phyloP scores from a whole-genome alignment of 257 asterid species.

The Lavandula angustifolia region DNA sequence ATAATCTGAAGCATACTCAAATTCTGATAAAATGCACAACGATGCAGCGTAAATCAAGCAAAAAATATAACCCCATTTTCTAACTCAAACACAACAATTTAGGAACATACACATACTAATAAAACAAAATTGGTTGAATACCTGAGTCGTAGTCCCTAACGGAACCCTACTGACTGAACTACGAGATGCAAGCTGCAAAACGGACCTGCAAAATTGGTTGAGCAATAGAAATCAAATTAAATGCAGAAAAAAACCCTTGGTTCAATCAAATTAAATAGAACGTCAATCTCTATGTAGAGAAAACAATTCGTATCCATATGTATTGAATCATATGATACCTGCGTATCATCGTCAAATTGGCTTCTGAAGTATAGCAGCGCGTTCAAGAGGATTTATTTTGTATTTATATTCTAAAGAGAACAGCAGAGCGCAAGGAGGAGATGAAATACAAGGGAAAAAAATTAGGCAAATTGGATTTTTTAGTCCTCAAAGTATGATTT shows the following conservation, averaged over 20 bases:
- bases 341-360: slow-evolving; percentile 44
- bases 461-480: too few relatives aligned
- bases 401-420: slow-evolving; percentile 14
- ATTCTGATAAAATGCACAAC: slow-evolving; percentile 14
- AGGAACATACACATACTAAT: not conserved
- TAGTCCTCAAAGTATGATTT: too few relatives aligned
- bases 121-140: slow-evolving; percentile 16
- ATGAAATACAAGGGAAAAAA: slow-evolving; percentile 2
- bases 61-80: not conserved
- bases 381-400: slow-evolving; percentile 25
- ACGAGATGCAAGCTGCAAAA: slow-evolving; percentile 63
- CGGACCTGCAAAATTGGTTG: slow-evolving; percentile 54
- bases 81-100: slow-evolving; percentile 9
- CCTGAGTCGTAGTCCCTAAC: slow-evolving; percentile 66
- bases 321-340: slow-evolving; percentile 35
- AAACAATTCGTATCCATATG: slow-evolving; percentile 5
- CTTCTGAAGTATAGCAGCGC: slow-evolving; percentile 30
- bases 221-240: not conserved
- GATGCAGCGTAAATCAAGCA: slow-evolving; percentile 9
- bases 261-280: slow-evolving; percentile 26
- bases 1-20: slow-evolving; percentile 21
- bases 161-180: slow-evolving; percentile 53
- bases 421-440: slow-evolving; percentile 13
- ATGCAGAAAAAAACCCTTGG: slow-evolving; percentile 26
- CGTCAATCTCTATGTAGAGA: not conserved